Conservation (phyloP, 441 rosid species). For the Croton setiger region DNA sequence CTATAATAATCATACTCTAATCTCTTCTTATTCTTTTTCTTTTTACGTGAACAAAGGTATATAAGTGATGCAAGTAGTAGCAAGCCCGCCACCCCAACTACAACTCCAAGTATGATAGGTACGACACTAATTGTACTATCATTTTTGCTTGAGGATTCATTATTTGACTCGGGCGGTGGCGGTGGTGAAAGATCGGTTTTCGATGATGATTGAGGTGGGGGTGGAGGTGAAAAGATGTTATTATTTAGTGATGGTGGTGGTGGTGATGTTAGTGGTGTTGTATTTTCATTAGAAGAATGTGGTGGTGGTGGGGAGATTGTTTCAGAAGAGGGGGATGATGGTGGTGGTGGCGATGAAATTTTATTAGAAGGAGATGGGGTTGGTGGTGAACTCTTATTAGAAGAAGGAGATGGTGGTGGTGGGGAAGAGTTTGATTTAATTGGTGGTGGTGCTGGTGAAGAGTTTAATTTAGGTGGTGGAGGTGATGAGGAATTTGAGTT, state of each 20-base stretch:
- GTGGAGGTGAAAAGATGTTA: slow-evolving; percentile 18
- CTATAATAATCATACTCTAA: slow-evolving; percentile 40
- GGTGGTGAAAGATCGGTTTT: slow-evolving; percentile 16
- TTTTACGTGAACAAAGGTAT: slow-evolving; percentile 34
- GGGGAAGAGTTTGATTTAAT: slow-evolving; percentile 27
- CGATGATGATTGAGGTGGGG: slow-evolving; percentile 21
- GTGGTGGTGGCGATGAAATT: slow-evolving; percentile 22
- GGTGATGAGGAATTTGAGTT: slow-evolving; percentile 15
- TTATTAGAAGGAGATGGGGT: slow-evolving; percentile 18
- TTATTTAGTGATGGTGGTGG: slow-evolving; percentile 22
- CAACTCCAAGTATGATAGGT: slow-evolving; percentile 43
- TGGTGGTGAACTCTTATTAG: slow-evolving; percentile 11
- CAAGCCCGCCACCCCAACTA: slow-evolving; percentile 38
- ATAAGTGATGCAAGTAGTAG: slow-evolving; percentile 36
- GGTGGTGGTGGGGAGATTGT: slow-evolving; percentile 18
- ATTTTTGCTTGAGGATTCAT: slow-evolving; percentile 9
- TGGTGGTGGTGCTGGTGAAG: slow-evolving; percentile 23
- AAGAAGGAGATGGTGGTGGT: slow-evolving; percentile 22
- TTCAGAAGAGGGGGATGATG: slow-evolving; percentile 1
- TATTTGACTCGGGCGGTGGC: slow-evolving; percentile 23
- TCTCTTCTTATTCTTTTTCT: slow-evolving; percentile 50
- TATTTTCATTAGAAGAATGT: not conserved
- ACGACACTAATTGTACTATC: slow-evolving; percentile 3
- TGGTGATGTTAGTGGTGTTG: too few relatives aligned
- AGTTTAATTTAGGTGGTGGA: not conserved